Base-by-base conservation (phyloP, 345 rosid species). In the Lumnitzera racemosa region DNA sequence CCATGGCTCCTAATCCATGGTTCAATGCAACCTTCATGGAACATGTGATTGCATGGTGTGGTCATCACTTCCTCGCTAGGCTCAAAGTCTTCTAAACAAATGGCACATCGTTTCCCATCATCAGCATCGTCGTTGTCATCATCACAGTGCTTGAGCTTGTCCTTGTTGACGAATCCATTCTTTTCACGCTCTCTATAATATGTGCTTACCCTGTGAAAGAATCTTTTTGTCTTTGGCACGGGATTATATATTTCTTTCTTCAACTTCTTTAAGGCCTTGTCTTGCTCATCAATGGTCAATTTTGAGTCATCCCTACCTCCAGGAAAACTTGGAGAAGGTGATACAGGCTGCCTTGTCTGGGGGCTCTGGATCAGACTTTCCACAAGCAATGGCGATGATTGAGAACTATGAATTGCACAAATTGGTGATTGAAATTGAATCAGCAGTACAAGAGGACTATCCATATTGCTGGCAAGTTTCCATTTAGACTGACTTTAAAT, bases 61-160 rank as follows among this genome's bases (percentile, higher is more conserved):
- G 83, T 16, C 86, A 72, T 81, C 53, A 89, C 95, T 55, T 57
- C 63, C 69, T 89, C 86, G 58, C 63, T 70, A 0, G 86, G 72
- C 72, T 80, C 86, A 29, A 91, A 91, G 67, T 91, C 95, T 56
- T 91, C 98, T 67, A 91, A 77, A 72, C 98, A 89, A 67, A 91
- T 71, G 0, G 79, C 73, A 53, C 98, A 87, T 25, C 80, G 72
- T 74, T 80, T 83, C 0, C 70, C 80, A 4, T 80, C 90, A 4
- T 27, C 31, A 27, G 31, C 31, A 27, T 86, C 88, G 15, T 84
- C 81, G 13, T 1, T 7, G 11, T 7, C 43, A 5, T 36, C 43
- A 36, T 36, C 43, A 51, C 67, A 15, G 17, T 13, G 49, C 64
- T 47, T 58, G 62, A 7, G 49, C 59, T n/a, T 24, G 54, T 68